Evolutionary conservation across 805 yeast genomes (phyloP), one percentile per base, ranked within the genome.

Genomic region (Ogataea pignaliae): DNA sequence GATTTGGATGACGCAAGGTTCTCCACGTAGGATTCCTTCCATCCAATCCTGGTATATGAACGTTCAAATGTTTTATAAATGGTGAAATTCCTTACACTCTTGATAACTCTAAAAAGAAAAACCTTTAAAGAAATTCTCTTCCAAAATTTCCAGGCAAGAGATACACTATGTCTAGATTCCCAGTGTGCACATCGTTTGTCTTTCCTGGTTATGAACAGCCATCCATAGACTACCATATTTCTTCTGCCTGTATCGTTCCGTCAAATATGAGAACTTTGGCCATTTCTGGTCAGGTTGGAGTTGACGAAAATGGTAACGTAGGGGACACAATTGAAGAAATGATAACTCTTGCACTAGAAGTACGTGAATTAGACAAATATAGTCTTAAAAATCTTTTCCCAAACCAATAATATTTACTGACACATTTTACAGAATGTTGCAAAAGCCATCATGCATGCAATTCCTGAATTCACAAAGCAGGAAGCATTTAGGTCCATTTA

Each of bases 231-330:
- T 46, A 46, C 36, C 38, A 35, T 15, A 46, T 46, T 26, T 46
- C 50, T 4, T 46, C 50, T 15, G 43, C 50, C 11, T 46, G 50
- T 30, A 46, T 46, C n/a, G 46, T 43, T 26, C 50, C 50, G 10
- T 37, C 50, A 13, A 46, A 46, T 3, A 12, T 33, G 34, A 31
- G 50, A 37, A 46, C 46, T 8, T 34, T 46, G 28, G 50, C 50
- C 30, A 46, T 46, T 26, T 42, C 46, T 3, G 50, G 50, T 12
- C 50, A 46, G 32, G 46, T 46, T n/a, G 50, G 50, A 8, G 40
- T 43, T 15, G 46, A 46, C 29, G 44, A 33, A 12, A 34, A 39
- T 17, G 46, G 46, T 6, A 43, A 43, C 10, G 42, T 37, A 11
- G 50, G 50, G 6, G 44, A 40, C 33, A 46, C 50, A 7, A n/a